phyloP scores from a whole-genome alignment of 1,284 basidiomycete species.

The Austroboletus novae-zelandiae region DNA sequence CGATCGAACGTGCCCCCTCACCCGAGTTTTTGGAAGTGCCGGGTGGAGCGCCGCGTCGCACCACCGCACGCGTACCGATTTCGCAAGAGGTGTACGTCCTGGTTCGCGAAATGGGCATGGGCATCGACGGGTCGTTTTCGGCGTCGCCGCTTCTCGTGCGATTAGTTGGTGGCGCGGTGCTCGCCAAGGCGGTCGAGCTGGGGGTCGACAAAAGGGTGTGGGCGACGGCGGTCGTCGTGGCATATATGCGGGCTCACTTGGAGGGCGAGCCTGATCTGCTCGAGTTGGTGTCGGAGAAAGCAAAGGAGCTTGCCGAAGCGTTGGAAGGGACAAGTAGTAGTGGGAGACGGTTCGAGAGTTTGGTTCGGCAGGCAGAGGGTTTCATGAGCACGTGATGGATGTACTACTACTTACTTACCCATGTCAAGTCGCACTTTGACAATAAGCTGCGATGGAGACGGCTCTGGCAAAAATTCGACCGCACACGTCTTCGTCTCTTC shows the following conservation, averaged over 20 bases:
- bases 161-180: constrained; percentile 29
- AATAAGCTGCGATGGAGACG: constrained; percentile 45
- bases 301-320: constrained; percentile 30
- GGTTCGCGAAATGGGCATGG: constrained; percentile 41
- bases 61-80: constrained; percentile 2
- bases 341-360: constrained; percentile 15
- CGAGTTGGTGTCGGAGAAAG: constrained; percentile 38
- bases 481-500: constrained; percentile 77
- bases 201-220: constrained; percentile 33
- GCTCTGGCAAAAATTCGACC: constrained; percentile 86
- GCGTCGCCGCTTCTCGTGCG: constrained; percentile 24
- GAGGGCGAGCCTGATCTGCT: constrained; percentile 34
- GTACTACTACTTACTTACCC: too few relatives aligned
- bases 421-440: too few relatives aligned
- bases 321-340: not conserved
- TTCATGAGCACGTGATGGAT: constrained; percentile 6
- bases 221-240: constrained; percentile 42
- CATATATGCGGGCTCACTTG: constrained; percentile 37
- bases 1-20: constrained; percentile 20
- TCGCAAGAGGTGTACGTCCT: constrained; percentile 34
- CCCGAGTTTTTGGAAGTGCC: constrained; percentile 5
- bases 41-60: too few relatives aligned
- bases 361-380: constrained; percentile 16
- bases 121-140: constrained; percentile 47
- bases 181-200: constrained; percentile 25